Percentiles rank a stretch among this genome's conserved stretches.
Conservation (phyloP, 306 rosid genomes). For the Oxytropis ochrocephala region DNA sequence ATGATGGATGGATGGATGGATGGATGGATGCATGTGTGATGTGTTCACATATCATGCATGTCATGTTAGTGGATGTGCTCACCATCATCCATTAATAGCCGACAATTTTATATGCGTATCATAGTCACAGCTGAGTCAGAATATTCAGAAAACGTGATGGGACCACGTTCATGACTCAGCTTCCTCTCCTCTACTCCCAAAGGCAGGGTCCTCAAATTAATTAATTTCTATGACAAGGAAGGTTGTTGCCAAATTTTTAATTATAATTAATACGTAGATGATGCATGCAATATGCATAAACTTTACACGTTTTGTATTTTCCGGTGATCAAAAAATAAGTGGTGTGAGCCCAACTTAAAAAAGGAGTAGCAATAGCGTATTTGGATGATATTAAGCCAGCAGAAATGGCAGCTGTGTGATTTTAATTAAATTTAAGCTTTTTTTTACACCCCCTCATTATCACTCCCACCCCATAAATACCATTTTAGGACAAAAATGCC, state of each 20-base stretch:
- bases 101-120: slow-evolving; percentile 15
- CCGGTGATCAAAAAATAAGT: slow-evolving; percentile 1
- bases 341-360: slow-evolving; percentile 17
- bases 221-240: neutral
- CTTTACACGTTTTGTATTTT: slow-evolving; percentile 24
- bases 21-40: too few relatives aligned
- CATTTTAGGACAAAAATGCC: too few relatives aligned
- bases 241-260: slow-evolving; percentile 1
- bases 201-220: neutral
- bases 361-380: neutral
- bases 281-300: slow-evolving; percentile 10
- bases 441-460: too few relatives aligned
- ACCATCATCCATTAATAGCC: slow-evolving; percentile 5
- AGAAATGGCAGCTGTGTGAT: slow-evolving; percentile 19
- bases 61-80: neutral
- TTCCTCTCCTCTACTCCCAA: neutral
- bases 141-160: slow-evolving; percentile 1
- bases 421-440: slow-evolving; percentile 10
- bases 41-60: neutral
- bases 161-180: slow-evolving; percentile 41
- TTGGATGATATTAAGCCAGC: slow-evolving; percentile 7
- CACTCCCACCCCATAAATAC: too few relatives aligned
- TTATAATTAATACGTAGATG: neutral
- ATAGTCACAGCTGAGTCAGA: slow-evolving; percentile 53
- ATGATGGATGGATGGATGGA: neutral